Base-by-base conservation (phyloP, 257 asterid genomes). In the Cordia subcordata region DNA sequence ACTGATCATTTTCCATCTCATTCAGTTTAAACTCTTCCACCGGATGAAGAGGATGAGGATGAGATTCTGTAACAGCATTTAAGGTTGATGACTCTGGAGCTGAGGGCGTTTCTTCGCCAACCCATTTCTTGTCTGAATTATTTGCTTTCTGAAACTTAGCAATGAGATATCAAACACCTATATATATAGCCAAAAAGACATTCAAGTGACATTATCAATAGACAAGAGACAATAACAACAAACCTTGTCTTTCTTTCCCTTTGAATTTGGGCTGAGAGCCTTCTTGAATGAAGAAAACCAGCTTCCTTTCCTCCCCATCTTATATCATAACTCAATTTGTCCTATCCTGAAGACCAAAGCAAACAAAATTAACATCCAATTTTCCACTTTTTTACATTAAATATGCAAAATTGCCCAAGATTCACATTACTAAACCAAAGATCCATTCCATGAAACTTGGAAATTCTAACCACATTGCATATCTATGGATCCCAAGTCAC, bases 261-360 rank as follows among this genome's bases (percentile, higher is more conserved):
- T 84, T 19, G 87, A 78, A 61, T 77, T 77, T 19, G 96, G 93
- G 70, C 88, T 88, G 60, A 88, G 75, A 73, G 80, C 96, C 79
- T 86, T 88, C 84, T 86, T 92, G 39, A 92, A 88, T 8, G 96
- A 82, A 55, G 93, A 86, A 66, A 92, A 78, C 95, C 98, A 92
- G 77, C 82, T 76, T 73, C 95, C 87, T 81, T 82, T 88, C 83
- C 76, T 81, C 51, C 89, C 94, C 98, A 91, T 91, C 60, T 63
- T 45, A 59, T 74, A 78, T 72, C 78, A 77, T 84, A 81, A 82
- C 87, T 55, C 81, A 60, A 72, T 44, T 61, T 61, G 66, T 6
- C 74, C 78, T 51, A 58, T 60, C 32, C 72, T 69, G 65, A 32
- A 64, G 11, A 53, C 35, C n/a, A 44, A 64, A 67, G 60, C 57